phyloP scores from a whole-genome alignment of 768 basidiomycete species.

The Hortiboletus flavorubellus region DNA sequence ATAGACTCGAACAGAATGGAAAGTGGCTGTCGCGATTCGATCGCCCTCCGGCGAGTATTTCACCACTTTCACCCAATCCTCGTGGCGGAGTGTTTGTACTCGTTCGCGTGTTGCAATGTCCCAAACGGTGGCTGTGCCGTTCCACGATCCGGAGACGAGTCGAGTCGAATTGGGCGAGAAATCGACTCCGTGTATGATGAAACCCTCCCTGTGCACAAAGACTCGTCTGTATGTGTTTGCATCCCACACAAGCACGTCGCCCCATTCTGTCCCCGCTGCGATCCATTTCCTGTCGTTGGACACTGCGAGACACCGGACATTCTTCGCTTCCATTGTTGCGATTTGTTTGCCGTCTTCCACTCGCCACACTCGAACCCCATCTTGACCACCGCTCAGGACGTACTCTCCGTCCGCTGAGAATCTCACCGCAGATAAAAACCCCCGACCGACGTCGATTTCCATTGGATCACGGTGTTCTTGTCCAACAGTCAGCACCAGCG shows the following conservation, averaged over 20 bases:
- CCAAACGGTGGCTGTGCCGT: neutral
- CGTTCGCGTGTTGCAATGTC: neutral
- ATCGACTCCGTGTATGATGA: neutral
- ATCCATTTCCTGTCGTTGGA: neutral
- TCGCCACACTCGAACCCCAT: no score
- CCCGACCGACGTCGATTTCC: neutral
- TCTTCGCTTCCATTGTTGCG: neutral
- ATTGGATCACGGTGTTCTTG: neutral
- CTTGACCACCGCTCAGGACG: no score
- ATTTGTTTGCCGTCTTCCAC: no score
- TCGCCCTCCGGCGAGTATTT: neutral
- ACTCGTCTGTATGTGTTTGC: neutral
- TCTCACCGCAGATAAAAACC: neutral
- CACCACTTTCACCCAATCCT: neutral
- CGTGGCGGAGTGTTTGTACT: neutral
- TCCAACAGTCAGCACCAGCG: neutral
- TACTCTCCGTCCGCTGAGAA: no score
- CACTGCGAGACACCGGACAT: neutral
- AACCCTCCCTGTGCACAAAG: neutral
- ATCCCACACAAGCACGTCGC: neutral
- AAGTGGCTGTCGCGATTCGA: neutral
- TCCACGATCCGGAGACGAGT: neutral
- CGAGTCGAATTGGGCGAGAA: constrained; percentile 1
- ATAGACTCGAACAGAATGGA: neutral
- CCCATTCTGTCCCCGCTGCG: neutral